A percentile compares a stretch with the other conserved stretches of the same genome.
Conservation (phyloP, 2,329 filamentous ascomycete species). For the Dothiorella sarmentorum region DNA sequence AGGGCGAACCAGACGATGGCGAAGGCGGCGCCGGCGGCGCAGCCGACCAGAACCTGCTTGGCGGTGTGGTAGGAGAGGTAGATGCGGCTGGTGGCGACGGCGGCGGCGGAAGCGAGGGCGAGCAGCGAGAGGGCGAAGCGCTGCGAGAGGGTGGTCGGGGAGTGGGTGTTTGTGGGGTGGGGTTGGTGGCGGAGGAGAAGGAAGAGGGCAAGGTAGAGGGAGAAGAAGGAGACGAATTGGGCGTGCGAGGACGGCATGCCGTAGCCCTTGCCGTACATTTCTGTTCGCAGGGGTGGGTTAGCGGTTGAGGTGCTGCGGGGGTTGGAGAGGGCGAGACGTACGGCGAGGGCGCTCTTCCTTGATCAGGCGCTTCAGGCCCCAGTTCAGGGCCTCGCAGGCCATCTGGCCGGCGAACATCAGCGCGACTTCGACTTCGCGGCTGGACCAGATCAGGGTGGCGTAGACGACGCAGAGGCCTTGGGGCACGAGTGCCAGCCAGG, state of each 20-base stretch:
- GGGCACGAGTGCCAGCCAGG: slow-evolving; percentile 89
- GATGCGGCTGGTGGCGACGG: slow-evolving; percentile 73
- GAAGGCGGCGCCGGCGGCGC: slow-evolving; percentile 64
- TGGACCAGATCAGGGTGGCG: slow-evolving; percentile 83
- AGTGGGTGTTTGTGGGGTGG: slow-evolving; percentile 45
- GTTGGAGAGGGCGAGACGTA: slow-evolving; percentile 44
- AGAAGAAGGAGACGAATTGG: slow-evolving; percentile 92
- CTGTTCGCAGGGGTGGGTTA: slow-evolving; percentile 35
- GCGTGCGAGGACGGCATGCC: slow-evolving; percentile 96
- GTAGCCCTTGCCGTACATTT: slow-evolving; percentile 84
- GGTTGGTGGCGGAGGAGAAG: slow-evolving; percentile 70
- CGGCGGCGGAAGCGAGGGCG: slow-evolving; percentile 40
- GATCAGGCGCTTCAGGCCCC: slow-evolving; percentile 81
- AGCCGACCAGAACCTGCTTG: slow-evolving; percentile 81
- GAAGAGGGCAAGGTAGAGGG: slow-evolving; percentile 78
- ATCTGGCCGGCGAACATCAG: slow-evolving; percentile 92
- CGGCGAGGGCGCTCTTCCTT: slow-evolving; percentile 84
- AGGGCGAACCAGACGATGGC: slow-evolving; percentile 75
- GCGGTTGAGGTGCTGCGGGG: neutral
- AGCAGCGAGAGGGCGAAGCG: slow-evolving; percentile 52
- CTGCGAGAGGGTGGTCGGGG: slow-evolving; percentile 59
- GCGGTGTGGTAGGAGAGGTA: slow-evolving; percentile 93
- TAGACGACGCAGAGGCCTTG: slow-evolving; percentile 90
- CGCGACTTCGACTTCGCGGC: slow-evolving; percentile 82
- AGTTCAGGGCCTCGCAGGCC: slow-evolving; percentile 87